These are phyloP conservation scores for Allomyces macrogynus DNA, from an alignment of 192 early-diverging fungal species.

Conservation along the genomic window DNA sequence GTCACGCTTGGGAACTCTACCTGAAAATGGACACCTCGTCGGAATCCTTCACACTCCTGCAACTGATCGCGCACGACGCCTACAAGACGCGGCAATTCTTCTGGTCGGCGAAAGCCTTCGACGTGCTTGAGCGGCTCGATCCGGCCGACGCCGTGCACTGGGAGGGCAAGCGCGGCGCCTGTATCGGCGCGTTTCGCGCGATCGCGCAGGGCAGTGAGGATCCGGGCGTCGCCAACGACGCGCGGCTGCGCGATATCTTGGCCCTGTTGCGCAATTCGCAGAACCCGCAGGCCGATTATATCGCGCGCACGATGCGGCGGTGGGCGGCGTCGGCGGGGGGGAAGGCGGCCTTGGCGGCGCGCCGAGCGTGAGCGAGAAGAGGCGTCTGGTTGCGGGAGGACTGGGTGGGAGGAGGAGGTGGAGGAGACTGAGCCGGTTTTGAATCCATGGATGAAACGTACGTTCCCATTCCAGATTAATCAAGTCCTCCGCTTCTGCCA, in stretches of 20 bases:
- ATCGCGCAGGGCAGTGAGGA: conserved; percentile 21
- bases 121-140: conserved; percentile 38
- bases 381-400: no score
- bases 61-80: conserved; percentile 39
- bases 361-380: no score
- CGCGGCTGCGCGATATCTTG: conserved; percentile 24
- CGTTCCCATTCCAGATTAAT: no score
- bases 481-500: no score
- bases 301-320: conserved; percentile 22
- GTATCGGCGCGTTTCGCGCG: conserved; percentile 34
- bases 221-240: conserved; percentile 16
- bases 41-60: conserved; percentile 39
- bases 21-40: conserved; percentile 44
- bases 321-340: neutral
- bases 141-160: conserved; percentile 35
- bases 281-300: conserved; percentile 41
- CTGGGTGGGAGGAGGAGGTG: no score
- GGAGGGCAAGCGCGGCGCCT: conserved; percentile 43
- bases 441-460: no score
- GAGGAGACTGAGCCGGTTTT: no score
- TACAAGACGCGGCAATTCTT: conserved; percentile 34
- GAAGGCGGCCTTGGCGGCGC: no score
- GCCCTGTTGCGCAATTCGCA: conserved; percentile 29
- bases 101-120: conserved; percentile 37
- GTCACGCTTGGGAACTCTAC: conserved; percentile 39